Evolutionary conservation across 177 flowering plant genomes (phyloP), one percentile per base, ranked within the genome.

Genomic region (Vitis hybrid): DNA sequence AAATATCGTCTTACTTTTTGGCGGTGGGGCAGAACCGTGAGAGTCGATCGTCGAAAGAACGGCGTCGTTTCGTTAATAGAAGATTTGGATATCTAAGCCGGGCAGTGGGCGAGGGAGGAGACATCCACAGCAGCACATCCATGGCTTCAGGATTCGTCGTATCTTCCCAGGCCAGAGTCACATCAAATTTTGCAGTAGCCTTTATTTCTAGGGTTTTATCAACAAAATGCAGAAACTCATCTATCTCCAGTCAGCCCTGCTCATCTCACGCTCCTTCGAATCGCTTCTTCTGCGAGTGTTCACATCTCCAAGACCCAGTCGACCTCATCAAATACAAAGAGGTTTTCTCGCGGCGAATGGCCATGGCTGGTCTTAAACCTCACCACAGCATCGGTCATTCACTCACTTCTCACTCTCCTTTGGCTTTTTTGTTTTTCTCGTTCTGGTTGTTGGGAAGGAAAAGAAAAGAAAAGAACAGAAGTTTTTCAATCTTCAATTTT

Each of bases 301-400:
- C 77, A 19, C 31, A 48, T n/a, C 22, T 8, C 51, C 60, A 62
- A 22, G 65, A 66, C 51, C 51, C 77, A 48, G 45, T 69, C 3
- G 82, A 83, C 72, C 62, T 82, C 68, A 45, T 79, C 5, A 74
- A 67, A 14, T 87, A 86, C 76, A 83, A 64, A 71, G 82, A 85
- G 68, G 70, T 76, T 18, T 94, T 94, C 75, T 71, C 88, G 2
- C 77, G 70, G 67, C 74, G 94, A 48, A 94, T 94, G 98, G 85
- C 82, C 60, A 84, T 90, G 88, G 92, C 93, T 1, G 97, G 96
- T 12, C 84, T 94, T 77, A 84, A 88, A 58, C 96, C 97, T 31
- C 89, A 87, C 67, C 94, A 91, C 76, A 86, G 89, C 16, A 85
- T 94, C 26, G 98, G 98, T 91, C 10, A 58, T 74, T 76, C 52